These are phyloP conservation scores for Papiliotrema fonsecae DNA, from an alignment of 1,284 basidiomycete genomes.

Conservation along the genomic window DNA sequence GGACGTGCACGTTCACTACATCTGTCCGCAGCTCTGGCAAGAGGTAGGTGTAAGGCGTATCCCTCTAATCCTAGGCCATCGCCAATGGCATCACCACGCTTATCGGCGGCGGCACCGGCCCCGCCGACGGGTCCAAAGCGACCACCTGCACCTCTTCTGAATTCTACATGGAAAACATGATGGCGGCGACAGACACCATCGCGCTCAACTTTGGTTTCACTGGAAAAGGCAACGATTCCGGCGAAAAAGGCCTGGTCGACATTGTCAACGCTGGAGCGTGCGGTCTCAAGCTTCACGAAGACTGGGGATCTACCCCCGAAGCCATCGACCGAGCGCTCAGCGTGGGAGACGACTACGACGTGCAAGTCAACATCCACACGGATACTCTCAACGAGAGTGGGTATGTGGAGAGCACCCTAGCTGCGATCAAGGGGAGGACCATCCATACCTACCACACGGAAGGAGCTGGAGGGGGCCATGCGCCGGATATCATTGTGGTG, in stretches of 20 bases:
- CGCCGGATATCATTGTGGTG: conserved; percentile 96
- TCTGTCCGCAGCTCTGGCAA: conserved; percentile 80
- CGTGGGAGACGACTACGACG: conserved; percentile 87
- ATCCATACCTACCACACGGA: conserved; percentile 99
- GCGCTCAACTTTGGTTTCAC: conserved; percentile 92
- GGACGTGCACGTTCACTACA: conserved; percentile 89
- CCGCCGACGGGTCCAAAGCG: conserved; percentile 81
- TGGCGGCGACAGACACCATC: conserved; percentile 78
- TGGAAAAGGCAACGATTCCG: conserved; percentile 90
- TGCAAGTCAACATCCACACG: conserved; percentile 96
- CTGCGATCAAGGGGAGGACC: conserved; percentile 82
- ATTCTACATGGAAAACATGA: conserved; percentile 81
- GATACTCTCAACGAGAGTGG: conserved; percentile 95
- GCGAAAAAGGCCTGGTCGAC: conserved; percentile 64
- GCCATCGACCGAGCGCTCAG: conserved; percentile 74
- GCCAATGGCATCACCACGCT: conserved; percentile 70
- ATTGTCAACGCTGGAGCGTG: conserved; percentile 81
- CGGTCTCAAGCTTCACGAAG: conserved; percentile 94
- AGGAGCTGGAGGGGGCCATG: conserved; percentile 93
- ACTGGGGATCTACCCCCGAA: conserved; percentile 93
- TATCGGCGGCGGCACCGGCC: conserved; percentile 91
- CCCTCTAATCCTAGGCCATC: conserved; percentile 41
- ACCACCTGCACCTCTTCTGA: conserved; percentile 92
- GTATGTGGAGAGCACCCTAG: conserved; percentile 66
- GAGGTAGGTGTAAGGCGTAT: conserved; percentile 53